Base-by-base conservation (phyloP, 371 early-diverging fungal species). In the Mortierella sp. region DNA sequence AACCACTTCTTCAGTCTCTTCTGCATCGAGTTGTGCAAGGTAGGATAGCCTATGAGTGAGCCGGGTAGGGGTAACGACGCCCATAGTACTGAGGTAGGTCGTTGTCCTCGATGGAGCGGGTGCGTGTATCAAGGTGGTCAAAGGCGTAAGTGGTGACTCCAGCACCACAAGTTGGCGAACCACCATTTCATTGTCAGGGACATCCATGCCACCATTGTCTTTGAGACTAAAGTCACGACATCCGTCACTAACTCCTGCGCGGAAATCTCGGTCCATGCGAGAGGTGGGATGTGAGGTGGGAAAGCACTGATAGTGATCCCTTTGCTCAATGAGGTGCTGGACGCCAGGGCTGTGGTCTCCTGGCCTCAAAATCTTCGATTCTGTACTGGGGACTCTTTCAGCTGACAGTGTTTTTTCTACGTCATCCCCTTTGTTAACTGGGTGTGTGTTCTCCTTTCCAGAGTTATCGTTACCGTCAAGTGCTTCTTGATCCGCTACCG, bases 1-100 rank as follows among this genome's bases (percentile, higher is more conserved):
- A 26, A 23, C 21, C 7, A 21, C 53, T 3, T 53, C 60, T 16
- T 46, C 64, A 1, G 46, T 48, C 14, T 58, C 66, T 7, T 68
- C 21, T n/a, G 57, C 53, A 19, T 72, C 62, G 37, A 69, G 12
- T 16, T 71, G 72, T 4, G 72, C 65, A 28, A 77, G 29, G 28
- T 77, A 77, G 7, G 77, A 77, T 15, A 77, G 57, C 2, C 77
- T 68, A 25, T 68, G 60, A 29, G 72, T 68, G 43, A 66, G n/a
- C 15, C 69, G 64, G 14, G 56, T 47, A 11, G 60, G 58, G 5
- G 67, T 57, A 23, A 19, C 55, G 15, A 64, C 60, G 9, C 66
- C 66, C 5, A 60, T 63, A 1, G 56, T 23, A 51, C 75, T 75
- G 29, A 70, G 37, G 37, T 37, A 9, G 3, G 37, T 55, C 18